Base-by-base conservation (phyloP, 345 rosid genomes). In the Rhizophora mangle region DNA sequence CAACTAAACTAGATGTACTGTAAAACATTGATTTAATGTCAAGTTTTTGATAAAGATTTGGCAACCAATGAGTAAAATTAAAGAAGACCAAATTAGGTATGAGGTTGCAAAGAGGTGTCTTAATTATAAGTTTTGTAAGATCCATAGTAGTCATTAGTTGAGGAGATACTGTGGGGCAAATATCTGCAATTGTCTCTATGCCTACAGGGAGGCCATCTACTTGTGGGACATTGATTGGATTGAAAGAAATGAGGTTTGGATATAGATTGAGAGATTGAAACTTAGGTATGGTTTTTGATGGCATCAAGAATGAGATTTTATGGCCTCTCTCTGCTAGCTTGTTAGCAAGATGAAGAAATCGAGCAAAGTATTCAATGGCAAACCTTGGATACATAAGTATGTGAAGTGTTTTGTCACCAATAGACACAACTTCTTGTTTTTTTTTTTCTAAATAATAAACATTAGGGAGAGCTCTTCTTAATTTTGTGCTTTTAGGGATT, bases 231-330 rank as follows among this genome's bases (percentile, higher is more conserved):
- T 78, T 39, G 64, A 89, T 66, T 1, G 79, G 75, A 62, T 72
- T 80, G 58, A 85, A 79, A 60, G 79, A 63, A 32, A 89, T 89
- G 71, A 80, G 81, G 71, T 80, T 16, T 6, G 87, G 90, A 34
- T 77, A 73, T 0, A 70, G 80, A 58, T 87, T 87, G 20, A 80
- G 69, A 30, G 75, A 72, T 20, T 71, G 15, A 19, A 89, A 51
- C n/a, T 80, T 81, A 19, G 8, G 22, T 32, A 69, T 34, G 6
- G 83, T 79, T 63, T 82, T 82, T 59, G 32, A 72, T 67, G 96
- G 92, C 21, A 83, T 63, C 84, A 65, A 64, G 81, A n/a, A 10
- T 72, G 24, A 24, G 24, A 24, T 24, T 24, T 24, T 24, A 1
- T 24, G 24, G 24, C 24, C 24, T 24, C 24, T 0, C 24, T 24